Conservation (phyloP, 306 rosid species). For the Ochetophila trinervis region DNA sequence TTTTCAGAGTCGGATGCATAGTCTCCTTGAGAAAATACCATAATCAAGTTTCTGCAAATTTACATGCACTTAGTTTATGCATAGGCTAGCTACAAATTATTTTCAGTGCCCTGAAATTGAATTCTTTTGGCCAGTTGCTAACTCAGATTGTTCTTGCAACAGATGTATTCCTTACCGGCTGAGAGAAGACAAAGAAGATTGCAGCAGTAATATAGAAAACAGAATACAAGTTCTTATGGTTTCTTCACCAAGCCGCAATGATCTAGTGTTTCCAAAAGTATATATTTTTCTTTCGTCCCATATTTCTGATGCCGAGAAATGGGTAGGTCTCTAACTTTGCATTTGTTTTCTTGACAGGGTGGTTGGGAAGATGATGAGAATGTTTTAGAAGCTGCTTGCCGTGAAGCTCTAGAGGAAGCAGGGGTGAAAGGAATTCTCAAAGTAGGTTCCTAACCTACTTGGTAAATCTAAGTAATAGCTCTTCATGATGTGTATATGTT, state of each 20-base stretch:
- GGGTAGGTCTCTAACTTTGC: background rate
- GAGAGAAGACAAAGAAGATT: slow-evolving; percentile 36
- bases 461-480: background rate
- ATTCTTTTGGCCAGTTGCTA: slow-evolving; percentile 6
- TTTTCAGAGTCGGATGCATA: no score
- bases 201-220: slow-evolving; percentile 28
- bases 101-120: slow-evolving; percentile 2
- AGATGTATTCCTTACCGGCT: slow-evolving; percentile 82
- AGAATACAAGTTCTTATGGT: slow-evolving; percentile 77
- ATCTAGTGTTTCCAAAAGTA: slow-evolving; percentile 87
- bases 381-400: slow-evolving; percentile 70
- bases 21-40: no score
- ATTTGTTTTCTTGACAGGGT: slow-evolving; percentile 44
- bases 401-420: slow-evolving; percentile 88
- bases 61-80: no score
- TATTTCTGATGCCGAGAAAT: background rate
- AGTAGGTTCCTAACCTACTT: slow-evolving; percentile 43
- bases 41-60: no score
- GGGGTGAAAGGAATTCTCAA: slow-evolving; percentile 76
- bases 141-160: slow-evolving; percentile 10
- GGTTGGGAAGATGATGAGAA: slow-evolving; percentile 98
- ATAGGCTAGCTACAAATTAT: no score
- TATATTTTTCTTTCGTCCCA: background rate
- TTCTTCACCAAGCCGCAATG: slow-evolving; percentile 80
- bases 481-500: background rate